Conservation (phyloP, 208 protist genomes). For the Porcisia deanei region DNA sequence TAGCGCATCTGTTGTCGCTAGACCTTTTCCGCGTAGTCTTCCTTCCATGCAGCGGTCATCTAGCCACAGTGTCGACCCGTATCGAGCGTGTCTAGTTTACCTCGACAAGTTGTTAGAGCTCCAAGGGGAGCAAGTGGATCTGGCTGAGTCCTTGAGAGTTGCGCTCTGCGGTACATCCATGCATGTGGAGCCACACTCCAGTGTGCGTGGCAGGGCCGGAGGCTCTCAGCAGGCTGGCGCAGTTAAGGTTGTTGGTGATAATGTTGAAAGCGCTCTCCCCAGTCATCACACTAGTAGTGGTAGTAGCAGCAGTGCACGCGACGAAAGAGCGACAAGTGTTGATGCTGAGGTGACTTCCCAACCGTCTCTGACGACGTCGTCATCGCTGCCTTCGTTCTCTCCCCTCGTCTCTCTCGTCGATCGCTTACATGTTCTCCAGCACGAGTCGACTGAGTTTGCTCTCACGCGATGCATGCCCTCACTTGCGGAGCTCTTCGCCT, state of each 20-base stretch:
- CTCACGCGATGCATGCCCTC: slow-evolving; percentile 14
- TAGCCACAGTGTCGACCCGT: slow-evolving; percentile 16
- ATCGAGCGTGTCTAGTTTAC: slow-evolving; percentile 11
- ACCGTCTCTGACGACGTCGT: slow-evolving; percentile 4
- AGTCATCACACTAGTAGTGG: too few relatives aligned
- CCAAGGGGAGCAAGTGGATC: slow-evolving; percentile 15
- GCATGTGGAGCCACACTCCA: background rate
- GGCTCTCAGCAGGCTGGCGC: background rate
- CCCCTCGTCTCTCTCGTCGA: slow-evolving; percentile 7
- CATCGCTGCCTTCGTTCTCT: background rate
- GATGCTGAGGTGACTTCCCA: background rate
- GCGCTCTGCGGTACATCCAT: background rate
- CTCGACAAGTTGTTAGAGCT: slow-evolving; percentile 21
- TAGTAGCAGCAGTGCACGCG: background rate
- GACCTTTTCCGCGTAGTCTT: background rate
- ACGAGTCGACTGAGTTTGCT: slow-evolving; percentile 21
- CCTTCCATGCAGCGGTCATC: background rate
- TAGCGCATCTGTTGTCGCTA: too few relatives aligned
- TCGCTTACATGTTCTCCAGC: slow-evolving; percentile 28
- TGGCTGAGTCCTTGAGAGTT: slow-evolving; percentile 9
- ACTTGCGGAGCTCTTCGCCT: slow-evolving; percentile 18
- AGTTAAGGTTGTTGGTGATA: background rate
- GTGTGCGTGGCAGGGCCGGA: too few relatives aligned
- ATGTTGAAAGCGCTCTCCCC: background rate
- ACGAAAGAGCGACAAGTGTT: background rate